Evolutionary conservation across 129 eudicot genomes (phyloP).

Genomic region (Mikania micrantha): DNA sequence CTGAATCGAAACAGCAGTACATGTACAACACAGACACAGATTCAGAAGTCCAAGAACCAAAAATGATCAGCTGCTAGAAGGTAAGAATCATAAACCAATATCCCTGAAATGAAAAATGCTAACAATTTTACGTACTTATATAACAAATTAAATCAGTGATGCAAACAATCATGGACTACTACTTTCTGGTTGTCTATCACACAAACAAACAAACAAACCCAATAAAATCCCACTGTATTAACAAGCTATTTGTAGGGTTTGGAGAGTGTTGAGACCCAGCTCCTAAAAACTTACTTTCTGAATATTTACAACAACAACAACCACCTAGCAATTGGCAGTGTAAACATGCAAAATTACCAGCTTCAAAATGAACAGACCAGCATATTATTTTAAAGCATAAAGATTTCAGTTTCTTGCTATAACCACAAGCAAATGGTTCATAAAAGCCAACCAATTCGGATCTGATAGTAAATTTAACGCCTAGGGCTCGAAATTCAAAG

Average conservation of each 20-base stretch:
- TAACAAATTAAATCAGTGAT: not conserved
- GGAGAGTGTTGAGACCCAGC: too few species aligned
- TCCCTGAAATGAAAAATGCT: constrained; percentile 13
- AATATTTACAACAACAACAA: too few species aligned
- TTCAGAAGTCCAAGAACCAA: constrained; percentile 8
- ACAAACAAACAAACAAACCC: too few species aligned
- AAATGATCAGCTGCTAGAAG: constrained; percentile 14
- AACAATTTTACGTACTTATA: not conserved
- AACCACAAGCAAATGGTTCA: constrained; percentile 6
- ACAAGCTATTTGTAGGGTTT: too few species aligned
- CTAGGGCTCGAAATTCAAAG: constrained; percentile 25
- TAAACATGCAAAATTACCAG: too few species aligned
- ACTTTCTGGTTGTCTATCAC: not conserved
- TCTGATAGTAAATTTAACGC: constrained; percentile 9
- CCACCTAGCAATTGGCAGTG: too few species aligned
- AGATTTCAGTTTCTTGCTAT: constrained; percentile 2
- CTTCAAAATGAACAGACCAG: too few species aligned
- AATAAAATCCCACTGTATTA: too few species aligned
- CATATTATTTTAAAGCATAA: too few species aligned
- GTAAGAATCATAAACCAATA: not conserved
- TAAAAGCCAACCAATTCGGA: constrained; percentile 19
- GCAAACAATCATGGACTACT: not conserved
- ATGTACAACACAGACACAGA: constrained; percentile 8
- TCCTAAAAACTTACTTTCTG: too few species aligned
- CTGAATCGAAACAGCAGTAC: not conserved